Base-by-base conservation (phyloP, 768 basidiomycete species). In the Tulasnella sp. region DNA sequence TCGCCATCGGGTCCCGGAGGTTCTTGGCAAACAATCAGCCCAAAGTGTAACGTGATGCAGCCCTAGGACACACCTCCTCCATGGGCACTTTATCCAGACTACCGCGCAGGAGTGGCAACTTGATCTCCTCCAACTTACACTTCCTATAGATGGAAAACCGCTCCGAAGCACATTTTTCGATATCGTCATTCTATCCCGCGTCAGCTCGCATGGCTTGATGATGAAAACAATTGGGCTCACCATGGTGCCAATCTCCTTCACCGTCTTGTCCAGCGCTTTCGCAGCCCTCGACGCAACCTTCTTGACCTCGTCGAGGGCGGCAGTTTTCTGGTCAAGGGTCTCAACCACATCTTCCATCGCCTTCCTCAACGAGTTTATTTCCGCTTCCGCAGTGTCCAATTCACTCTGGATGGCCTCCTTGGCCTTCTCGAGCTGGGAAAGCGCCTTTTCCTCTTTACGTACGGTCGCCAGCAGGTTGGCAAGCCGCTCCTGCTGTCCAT, bases 121-220 rank as follows among this genome's bases (percentile, higher is more conserved):
- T 77, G 62, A 97, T 84, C 64, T 96, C 92, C 61, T 99, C 96
- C 41, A 99, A 74, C 61, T 91, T 80, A 69, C 94, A 97, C 65
- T 87, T 88, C 14, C 93, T 80, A 67, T 97, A 98, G 43, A 87
- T 77, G 0, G 83, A 74, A 21, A 90, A 87, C 21, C 94, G 76
- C 65, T 97, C 93, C 43, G 89, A 74, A 0, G 82, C 83, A 25
- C 85, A 70, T 66, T 87, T 89, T 68, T 91, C 89, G 59, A 96
- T 96, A 65, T 91, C 86, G 67, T 94, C 93, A 63, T 86, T 86
- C 83, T 84, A 60, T 5, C 12, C 5, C 21, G 21, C 12, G 27
- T 54, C 35, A 34, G 23, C 4, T n/a, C 23, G 15, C 12, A 15
- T 12, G 7, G 9, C 17, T 12, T 27, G 21, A 39, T 25, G 6